A percentile compares a stretch with the other conserved stretches of the same genome.
phyloP scores from a whole-genome alignment of 805 yeast genomes.

The Jamesozyma jinghongensis region DNA sequence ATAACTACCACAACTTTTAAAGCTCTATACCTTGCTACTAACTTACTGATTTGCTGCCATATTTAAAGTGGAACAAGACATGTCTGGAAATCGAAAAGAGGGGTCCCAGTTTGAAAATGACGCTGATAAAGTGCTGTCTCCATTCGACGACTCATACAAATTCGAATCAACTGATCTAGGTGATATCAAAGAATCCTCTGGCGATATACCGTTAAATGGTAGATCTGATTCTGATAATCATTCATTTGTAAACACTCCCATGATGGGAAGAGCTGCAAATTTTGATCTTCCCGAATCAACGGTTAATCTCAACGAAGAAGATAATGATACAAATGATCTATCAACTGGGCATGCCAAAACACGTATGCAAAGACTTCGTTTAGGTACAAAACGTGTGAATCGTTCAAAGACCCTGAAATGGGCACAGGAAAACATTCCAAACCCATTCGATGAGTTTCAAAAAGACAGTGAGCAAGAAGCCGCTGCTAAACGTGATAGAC shows the following conservation, averaged over 20 bases:
- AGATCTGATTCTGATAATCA: slow-evolving; percentile 11
- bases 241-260: slow-evolving; percentile 23
- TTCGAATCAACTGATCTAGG: slow-evolving; percentile 11
- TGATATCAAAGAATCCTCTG: slow-evolving; percentile 7
- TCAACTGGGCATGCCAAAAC: background rate
- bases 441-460: slow-evolving; percentile 22
- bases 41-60: too few relatives aligned
- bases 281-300: slow-evolving; percentile 12
- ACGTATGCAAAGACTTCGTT: slow-evolving; percentile 48
- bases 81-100: background rate
- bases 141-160: slow-evolving; percentile 25
- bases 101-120: background rate
- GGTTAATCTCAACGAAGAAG: slow-evolving; percentile 5
- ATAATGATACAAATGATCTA: background rate
- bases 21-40: too few relatives aligned
- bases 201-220: background rate
- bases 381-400: slow-evolving; percentile 72
- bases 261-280: slow-evolving; percentile 10
- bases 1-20: too few relatives aligned
- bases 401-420: slow-evolving; percentile 46
- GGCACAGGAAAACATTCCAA: slow-evolving; percentile 31
- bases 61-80: too few relatives aligned
- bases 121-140: slow-evolving; percentile 17
- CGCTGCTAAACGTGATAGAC: slow-evolving; percentile 31
- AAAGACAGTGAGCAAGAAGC: slow-evolving; percentile 16